Evolutionary conservation across 768 basidiomycete genomes (phyloP).

Genomic region (Rhodosporidiobolus odoratus): DNA sequence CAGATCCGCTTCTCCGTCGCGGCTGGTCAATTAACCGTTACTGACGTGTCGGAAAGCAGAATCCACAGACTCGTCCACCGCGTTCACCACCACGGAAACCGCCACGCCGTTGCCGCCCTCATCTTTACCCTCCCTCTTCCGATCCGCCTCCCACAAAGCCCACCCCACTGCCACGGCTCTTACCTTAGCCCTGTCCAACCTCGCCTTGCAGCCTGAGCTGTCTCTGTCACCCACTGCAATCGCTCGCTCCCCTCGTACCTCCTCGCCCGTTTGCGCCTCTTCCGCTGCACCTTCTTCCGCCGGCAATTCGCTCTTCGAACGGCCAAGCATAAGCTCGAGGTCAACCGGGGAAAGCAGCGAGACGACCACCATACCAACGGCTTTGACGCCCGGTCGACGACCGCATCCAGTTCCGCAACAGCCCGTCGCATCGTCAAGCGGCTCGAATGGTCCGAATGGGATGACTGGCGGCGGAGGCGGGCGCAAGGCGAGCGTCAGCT

Average conservation of each 20-base stretch:
- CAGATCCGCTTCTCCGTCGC: no score
- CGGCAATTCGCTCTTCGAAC: conserved; percentile 17
- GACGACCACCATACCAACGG: no score
- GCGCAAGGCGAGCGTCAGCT: conserved; percentile 48
- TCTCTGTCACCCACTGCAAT: not conserved
- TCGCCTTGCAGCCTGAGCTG: not conserved
- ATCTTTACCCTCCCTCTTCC: not conserved
- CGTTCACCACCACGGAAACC: not conserved
- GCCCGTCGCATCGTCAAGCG: not conserved
- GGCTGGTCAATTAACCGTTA: no score
- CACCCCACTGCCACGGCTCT: conserved; percentile 7
- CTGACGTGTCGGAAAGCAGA: no score
- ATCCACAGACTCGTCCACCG: no score
- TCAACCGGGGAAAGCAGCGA: conserved; percentile 8
- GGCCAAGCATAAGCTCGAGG: not conserved
- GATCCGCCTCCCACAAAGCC: not conserved
- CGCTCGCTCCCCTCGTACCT: not conserved
- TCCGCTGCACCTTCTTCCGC: conserved; percentile 3
- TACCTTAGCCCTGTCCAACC: conserved; percentile 9
- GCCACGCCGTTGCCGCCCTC: not conserved
- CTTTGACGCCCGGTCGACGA: not conserved
- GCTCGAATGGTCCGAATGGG: not conserved
- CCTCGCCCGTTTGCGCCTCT: not conserved
- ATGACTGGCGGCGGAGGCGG: conserved; percentile 19
- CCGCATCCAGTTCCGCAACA: not conserved